Percentiles rank a stretch among this genome's conserved stretches.
phyloP scores from a whole-genome alignment of 345 rosid genomes.

The Lepidium sativum region DNA sequence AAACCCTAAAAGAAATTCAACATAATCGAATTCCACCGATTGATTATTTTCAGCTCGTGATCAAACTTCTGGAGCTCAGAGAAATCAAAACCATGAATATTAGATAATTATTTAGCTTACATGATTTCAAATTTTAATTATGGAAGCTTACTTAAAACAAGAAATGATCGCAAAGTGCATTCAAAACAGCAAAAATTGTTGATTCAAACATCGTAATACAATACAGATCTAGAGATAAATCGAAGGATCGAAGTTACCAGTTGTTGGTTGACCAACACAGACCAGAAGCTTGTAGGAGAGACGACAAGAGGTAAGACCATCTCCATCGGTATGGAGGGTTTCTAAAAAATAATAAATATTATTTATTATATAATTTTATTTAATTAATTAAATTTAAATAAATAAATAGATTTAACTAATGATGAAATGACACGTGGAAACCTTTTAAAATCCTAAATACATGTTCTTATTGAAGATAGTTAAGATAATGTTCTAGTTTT shows the following conservation, averaged over 20 bases:
- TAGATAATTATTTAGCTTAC: too few species aligned
- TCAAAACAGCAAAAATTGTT: background rate
- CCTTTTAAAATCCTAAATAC: too few species aligned
- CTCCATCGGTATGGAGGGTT: too few species aligned
- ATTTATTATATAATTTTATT: too few species aligned
- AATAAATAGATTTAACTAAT: too few species aligned
- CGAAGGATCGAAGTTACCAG: conserved; percentile 10
- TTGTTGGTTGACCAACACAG: conserved; percentile 1
- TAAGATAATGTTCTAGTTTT: too few species aligned
- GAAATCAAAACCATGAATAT: background rate
- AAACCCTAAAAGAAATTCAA: background rate
- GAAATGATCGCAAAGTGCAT: background rate
- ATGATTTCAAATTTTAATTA: too few species aligned
- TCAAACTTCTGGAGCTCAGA: background rate
- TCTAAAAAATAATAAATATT: too few species aligned
- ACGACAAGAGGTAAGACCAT: too few species aligned
- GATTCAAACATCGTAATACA: background rate
- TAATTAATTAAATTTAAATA: too few species aligned
- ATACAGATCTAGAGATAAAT: background rate
- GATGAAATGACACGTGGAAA: conserved; percentile 10
- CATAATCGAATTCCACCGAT: too few species aligned
- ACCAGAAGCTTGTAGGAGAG: conserved; percentile 5
- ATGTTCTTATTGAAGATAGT: too few species aligned
- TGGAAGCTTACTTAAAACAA: background rate
- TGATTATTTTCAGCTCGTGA: background rate